These are phyloP conservation scores for Kwoniella dendrophila DNA, from an alignment of 768 basidiomycete genomes.

Conservation along the genomic window DNA sequence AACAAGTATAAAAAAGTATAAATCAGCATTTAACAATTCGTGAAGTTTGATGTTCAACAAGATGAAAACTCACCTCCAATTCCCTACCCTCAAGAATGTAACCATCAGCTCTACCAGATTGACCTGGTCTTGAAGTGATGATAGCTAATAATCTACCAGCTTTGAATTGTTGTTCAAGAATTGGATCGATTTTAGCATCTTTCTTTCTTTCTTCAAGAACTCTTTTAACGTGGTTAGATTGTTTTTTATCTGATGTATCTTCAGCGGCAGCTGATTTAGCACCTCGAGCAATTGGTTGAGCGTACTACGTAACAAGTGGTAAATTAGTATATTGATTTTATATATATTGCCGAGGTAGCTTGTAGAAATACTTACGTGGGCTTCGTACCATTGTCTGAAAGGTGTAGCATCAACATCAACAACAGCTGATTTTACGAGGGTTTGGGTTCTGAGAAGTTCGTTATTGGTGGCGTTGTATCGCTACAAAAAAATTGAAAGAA, in stretches of 20 bases:
- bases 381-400: slow-evolving; percentile 99
- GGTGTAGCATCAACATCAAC: slow-evolving; percentile 98
- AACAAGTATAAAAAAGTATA: slow-evolving; percentile 11
- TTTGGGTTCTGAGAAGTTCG: slow-evolving; percentile 99
- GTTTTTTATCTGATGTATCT: slow-evolving; percentile 67
- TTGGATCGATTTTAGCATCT: slow-evolving; percentile 86
- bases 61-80: slow-evolving; percentile 70
- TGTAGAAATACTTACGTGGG: slow-evolving; percentile 81
- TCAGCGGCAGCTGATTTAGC: slow-evolving; percentile 64
- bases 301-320: slow-evolving; percentile 67
- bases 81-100: slow-evolving; percentile 98
- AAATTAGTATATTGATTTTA: background rate
- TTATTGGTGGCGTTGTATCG: slow-evolving; percentile 99
- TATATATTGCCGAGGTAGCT: no score
- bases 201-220: slow-evolving; percentile 87
- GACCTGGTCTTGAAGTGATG: slow-evolving; percentile 93
- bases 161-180: slow-evolving; percentile 85
- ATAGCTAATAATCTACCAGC: slow-evolving; percentile 93
- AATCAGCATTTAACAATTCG: slow-evolving; percentile 21
- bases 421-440: slow-evolving; percentile 93
- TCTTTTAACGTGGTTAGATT: slow-evolving; percentile 87
- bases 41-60: slow-evolving; percentile 13
- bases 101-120: slow-evolving; percentile 93
- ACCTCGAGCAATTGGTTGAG: slow-evolving; percentile 84
- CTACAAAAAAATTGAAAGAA: slow-evolving; percentile 56